Conservation (phyloP, 176 grass and related monocot species). For the Oryza glaberrima region DNA sequence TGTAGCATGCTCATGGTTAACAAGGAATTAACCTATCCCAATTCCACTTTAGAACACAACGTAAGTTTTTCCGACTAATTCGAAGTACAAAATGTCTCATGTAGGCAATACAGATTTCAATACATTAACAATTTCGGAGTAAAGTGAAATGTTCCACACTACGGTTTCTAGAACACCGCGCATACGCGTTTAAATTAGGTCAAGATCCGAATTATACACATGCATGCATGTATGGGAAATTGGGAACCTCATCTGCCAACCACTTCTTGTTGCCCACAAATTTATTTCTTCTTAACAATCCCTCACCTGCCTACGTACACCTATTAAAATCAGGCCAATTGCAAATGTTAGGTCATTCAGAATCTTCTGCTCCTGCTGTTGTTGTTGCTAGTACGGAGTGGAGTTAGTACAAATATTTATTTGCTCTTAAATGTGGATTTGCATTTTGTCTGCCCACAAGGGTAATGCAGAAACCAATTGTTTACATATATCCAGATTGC, state of each 20-base stretch:
- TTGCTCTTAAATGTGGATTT: neutral
- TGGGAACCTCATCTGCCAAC: neutral
- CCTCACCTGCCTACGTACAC: neutral
- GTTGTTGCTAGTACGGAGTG: too few species aligned
- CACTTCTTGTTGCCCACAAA: neutral
- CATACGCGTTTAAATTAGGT: neutral
- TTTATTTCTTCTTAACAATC: neutral
- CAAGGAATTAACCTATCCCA: too few species aligned
- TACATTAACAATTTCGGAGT: too few species aligned
- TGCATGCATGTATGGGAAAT: neutral
- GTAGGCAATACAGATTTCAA: too few species aligned
- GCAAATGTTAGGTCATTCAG: constrained; percentile 2
- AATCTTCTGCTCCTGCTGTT: constrained; percentile 10
- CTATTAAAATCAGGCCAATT: neutral
- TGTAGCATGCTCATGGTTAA: too few species aligned
- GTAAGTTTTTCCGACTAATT: too few species aligned
- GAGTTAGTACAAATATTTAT: neutral
- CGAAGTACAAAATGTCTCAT: too few species aligned
- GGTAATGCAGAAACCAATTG: neutral
- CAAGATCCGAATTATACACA: neutral
- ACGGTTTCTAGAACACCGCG: neutral
- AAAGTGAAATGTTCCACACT: neutral
- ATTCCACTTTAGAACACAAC: too few species aligned
- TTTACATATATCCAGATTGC: neutral
- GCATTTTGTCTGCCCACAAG: neutral